These are phyloP conservation scores for Sclerotinia borealis DNA, from an alignment of 2,329 filamentous ascomycete species.

Conservation along the genomic window DNA sequence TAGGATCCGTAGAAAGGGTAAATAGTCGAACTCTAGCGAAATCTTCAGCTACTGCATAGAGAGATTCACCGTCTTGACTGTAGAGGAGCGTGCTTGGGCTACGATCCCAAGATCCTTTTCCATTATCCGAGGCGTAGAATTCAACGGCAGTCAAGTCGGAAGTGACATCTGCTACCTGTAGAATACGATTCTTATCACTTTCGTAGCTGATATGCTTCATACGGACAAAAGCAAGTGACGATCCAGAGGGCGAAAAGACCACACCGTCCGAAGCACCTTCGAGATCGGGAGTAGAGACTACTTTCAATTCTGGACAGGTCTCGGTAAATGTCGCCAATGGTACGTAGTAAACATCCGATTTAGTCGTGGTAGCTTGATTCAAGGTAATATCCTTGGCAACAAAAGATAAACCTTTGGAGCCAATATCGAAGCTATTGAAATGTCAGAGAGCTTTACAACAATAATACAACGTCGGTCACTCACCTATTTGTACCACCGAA, in stretches of 20 bases:
- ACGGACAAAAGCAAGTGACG: constrained; percentile 64
- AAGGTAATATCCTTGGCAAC: constrained; percentile 21
- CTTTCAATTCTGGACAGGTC: constrained; percentile 10
- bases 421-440: constrained; percentile 20
- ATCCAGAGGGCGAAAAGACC: constrained; percentile 66
- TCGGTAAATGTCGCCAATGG: constrained; percentile 22
- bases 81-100: constrained; percentile 40
- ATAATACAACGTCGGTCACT: neutral
- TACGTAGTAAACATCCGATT: constrained; percentile 23
- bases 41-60: constrained; percentile 67
- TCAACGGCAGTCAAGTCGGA: constrained; percentile 50
- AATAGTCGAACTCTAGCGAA: constrained; percentile 54
- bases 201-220: constrained; percentile 75
- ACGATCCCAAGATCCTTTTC: constrained; percentile 53
- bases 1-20: neutral
- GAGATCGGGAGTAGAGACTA: constrained; percentile 20
- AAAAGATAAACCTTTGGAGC: constrained; percentile 19
- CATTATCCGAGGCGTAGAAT: constrained; percentile 53
- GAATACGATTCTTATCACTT: constrained; percentile 63
- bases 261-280: constrained; percentile 32
- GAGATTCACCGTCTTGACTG: constrained; percentile 45
- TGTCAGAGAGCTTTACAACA: neutral
- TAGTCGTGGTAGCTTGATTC: constrained; percentile 22
- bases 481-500: constrained; percentile 21
- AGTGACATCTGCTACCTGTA: constrained; percentile 55